Evolutionary conservation across 2,329 filamentous ascomycete genomes (phyloP).

Genomic region (Apiospora phragmitis): DNA sequence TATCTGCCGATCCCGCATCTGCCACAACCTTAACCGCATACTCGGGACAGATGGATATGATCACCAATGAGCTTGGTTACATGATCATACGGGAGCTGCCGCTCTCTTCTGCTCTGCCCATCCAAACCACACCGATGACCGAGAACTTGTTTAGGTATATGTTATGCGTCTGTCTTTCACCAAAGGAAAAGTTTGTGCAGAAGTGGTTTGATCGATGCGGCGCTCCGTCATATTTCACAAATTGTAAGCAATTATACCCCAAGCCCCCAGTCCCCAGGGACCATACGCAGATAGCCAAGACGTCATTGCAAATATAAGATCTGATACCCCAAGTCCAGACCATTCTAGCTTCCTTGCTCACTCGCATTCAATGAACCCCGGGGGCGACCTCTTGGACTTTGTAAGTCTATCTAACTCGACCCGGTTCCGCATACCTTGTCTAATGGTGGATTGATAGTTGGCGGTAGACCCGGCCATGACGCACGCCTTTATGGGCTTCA

Average conservation of each 20-base stretch:
- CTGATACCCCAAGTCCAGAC: slow-evolving; percentile 19
- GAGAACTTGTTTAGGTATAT: slow-evolving; percentile 34
- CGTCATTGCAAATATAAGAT: neutral
- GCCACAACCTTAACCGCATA: neutral
- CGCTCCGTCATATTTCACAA: slow-evolving; percentile 34
- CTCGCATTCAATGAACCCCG: slow-evolving; percentile 34
- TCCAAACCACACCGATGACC: slow-evolving; percentile 34
- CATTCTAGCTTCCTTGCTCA: slow-evolving; percentile 34
- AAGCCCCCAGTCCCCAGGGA: neutral
- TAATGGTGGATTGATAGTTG: slow-evolving; percentile 21
- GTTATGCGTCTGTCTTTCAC: slow-evolving; percentile 34
- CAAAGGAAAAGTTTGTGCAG: slow-evolving; percentile 30
- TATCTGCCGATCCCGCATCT: neutral
- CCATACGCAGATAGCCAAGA: neutral
- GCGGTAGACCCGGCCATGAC: slow-evolving; percentile 32
- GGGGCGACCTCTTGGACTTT: slow-evolving; percentile 31
- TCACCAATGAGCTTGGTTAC: slow-evolving; percentile 30
- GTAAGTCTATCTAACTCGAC: slow-evolving; percentile 19
- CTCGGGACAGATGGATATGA: slow-evolving; percentile 26
- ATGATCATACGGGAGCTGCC: slow-evolving; percentile 32
- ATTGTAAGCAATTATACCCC: slow-evolving; percentile 23
- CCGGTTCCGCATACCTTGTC: neutral
- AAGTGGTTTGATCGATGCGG: slow-evolving; percentile 33
- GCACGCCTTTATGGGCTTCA: slow-evolving; percentile 34
- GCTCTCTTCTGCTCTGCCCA: slow-evolving; percentile 31